Evolutionary conservation across 805 yeast genomes (phyloP), one percentile per base, ranked within the genome.

Genomic region (Vanderwaltozyma tropicalis): DNA sequence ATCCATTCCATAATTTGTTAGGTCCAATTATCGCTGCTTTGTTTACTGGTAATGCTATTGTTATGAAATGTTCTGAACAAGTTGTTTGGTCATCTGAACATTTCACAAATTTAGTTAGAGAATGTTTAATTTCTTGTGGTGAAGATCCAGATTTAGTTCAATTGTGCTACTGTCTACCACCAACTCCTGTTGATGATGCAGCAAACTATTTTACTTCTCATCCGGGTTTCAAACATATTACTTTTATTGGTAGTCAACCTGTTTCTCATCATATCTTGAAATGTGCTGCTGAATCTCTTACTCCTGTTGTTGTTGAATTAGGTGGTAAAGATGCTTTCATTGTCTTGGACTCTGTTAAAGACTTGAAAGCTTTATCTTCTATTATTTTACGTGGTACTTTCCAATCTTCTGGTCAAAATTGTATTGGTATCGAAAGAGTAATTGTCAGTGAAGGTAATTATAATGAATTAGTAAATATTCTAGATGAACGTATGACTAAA

Each of bases 341-440:
- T 36, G 86, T 88, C 3, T 69, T 92, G 46, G 96, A 89, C 52
- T 92, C 85, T 48, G 80, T 74, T 28, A 22, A 22, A 24, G 76
- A 78, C 45, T 46, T 73, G 30, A 59, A 68, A 8, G 62, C 69
- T 4, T 63, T 80, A 30, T 78, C 95, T 0, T 84, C 95, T 13
- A 77, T 87, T 19, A 71, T 92, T 28, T 72, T 92, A 80, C 72
- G 99, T 53, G 99, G 98, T 26, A 80, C 95, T 0, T 92, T 89
- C 66, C 99, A 92, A 63, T 82, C 95, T 38, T 83, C 95, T 0
- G 99, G 99, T 11, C 99, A 92, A 63, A 92, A 92, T 57, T 92
- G 99, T 64, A 92, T 92, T 52, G 97, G 99, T 28, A 83, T 92
- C 38, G 99, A 92, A 63, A 71, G 98, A 41, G 94, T 92, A 6